Evolutionary conservation across 2,329 filamentous ascomycete genomes (phyloP).

Genomic region (Fusarium sp.): DNA sequence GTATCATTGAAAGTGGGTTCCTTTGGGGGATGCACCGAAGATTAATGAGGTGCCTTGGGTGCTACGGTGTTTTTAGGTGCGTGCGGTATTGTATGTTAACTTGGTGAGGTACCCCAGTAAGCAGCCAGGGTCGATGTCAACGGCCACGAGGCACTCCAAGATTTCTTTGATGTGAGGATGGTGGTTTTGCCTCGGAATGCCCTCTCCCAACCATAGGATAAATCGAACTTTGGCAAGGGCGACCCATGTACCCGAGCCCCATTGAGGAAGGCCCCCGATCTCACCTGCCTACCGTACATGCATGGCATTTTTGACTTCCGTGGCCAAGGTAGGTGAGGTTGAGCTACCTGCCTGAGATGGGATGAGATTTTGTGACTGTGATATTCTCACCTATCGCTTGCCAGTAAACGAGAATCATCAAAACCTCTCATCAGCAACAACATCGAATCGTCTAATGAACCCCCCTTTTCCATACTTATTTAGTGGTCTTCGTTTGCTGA

Average conservation of each 20-base stretch:
- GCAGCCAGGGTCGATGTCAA: conserved; percentile 7
- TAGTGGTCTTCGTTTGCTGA: conserved; percentile 5
- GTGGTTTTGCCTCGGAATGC: conserved; percentile 23
- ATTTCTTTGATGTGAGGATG: conserved; percentile 4
- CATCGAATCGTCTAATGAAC: conserved; percentile 19
- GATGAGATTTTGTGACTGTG: not conserved
- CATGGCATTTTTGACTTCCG: conserved; percentile 18
- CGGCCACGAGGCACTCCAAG: conserved; percentile 18
- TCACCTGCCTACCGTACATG: conserved; percentile 30
- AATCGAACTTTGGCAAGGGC: conserved; percentile 4
- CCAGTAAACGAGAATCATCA: not conserved
- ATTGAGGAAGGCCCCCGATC: conserved; percentile 30
- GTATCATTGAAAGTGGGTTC: conserved; percentile 29
- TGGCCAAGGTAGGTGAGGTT: not conserved
- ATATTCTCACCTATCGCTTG: conserved; percentile 15
- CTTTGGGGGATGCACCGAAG: conserved; percentile 1
- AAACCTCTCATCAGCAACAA: conserved; percentile 27
- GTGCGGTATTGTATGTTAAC: not conserved
- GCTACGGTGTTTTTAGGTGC: not conserved
- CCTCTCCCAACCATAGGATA: conserved; percentile 4
- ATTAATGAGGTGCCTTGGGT: not conserved
- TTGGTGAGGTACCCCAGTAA: not conserved
- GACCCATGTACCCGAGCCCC: conserved; percentile 13
- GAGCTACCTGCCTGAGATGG: not conserved
- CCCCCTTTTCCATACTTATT: conserved; percentile 5